Percentiles rank a stretch among this genome's conserved stretches.
These are phyloP conservation scores for Scalesia atractyloides DNA, from an alignment of 129 eudicot genomes.

Conservation along the genomic window DNA sequence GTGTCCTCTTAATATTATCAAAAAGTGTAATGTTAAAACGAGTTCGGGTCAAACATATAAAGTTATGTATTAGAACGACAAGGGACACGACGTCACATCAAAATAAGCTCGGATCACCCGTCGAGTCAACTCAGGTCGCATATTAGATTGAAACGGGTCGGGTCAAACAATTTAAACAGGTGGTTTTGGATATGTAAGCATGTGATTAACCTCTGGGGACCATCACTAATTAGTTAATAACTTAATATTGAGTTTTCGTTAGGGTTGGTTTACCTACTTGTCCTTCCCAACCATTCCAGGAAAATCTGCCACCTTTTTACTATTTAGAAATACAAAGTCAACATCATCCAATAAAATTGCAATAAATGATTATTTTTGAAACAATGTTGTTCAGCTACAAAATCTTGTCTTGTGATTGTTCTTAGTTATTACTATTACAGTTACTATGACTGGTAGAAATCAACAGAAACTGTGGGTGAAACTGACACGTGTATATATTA, in stretches of 20 bases:
- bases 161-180: background rate
- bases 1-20: background rate
- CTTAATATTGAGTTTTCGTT: background rate
- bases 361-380: constrained; percentile 6
- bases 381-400: background rate
- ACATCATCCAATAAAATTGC: constrained; percentile 14
- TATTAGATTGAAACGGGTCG: background rate
- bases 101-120: background rate
- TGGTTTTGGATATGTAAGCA: constrained; percentile 8
- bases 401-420: constrained; percentile 1
- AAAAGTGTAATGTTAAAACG: background rate
- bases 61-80: background rate
- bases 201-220: constrained; percentile 12
- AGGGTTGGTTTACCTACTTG: constrained; percentile 35
- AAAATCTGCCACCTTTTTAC: constrained; percentile 20
- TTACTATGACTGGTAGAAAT: background rate
- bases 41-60: background rate
- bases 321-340: constrained; percentile 7
- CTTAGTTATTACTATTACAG: background rate
- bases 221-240: constrained; percentile 3
- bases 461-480: background rate
- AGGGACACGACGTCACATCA: too few species aligned
- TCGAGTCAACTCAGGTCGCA: background rate
- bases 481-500: background rate
- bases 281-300: constrained; percentile 21